Base-by-base conservation (phyloP, 371 early-diverging fungal species). In the Circinella umbellata region DNA sequence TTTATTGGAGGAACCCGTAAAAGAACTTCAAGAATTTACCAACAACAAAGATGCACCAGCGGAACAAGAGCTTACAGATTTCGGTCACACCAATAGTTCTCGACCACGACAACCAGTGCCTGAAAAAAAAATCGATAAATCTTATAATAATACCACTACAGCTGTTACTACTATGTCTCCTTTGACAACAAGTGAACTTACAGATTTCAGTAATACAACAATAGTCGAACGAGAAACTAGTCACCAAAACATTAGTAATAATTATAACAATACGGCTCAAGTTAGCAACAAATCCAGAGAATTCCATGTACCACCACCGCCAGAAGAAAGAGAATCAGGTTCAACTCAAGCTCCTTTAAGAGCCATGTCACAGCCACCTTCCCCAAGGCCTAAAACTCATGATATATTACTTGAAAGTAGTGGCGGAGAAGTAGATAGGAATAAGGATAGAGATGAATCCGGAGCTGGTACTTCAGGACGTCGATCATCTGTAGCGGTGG, bases 401-500 rank as follows among this genome's bases (percentile, higher is more conserved):
- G 57, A 57, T 57, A 54, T 20, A n/a, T n/a, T 53, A 42, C 2
- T 42, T 42, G 51, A 14, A n/a, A 51, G 5, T 51, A 17, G 14
- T 15, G 14, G 15, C 4, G 51, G n/a, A 51, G 27, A 27, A 27
- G 27, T 27, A 27, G 27, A 27, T 27, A 51, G 1, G 3, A 6
- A 51, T 34, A 27, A 27, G 10, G 57, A 57, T 8, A 14, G 5
- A 27, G 57, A 57, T 1, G 34, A 4, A n/a, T 57, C 57, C 34
- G 57, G 14, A 57, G 57, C 57, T 49, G 51, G 64, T 14, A 55
- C 46, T 49, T 57, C 57, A 34, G 59, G n/a, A 14, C 38, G 69
- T 37, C 63, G 72, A 34, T 75, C 80, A 4, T 71, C 76, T 0
- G 77, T 76, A 4, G 76, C 79, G 8, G 64, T 73, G 5, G 73